phyloP scores from a whole-genome alignment of 805 yeast species.

The Monosporozyma unispora region DNA sequence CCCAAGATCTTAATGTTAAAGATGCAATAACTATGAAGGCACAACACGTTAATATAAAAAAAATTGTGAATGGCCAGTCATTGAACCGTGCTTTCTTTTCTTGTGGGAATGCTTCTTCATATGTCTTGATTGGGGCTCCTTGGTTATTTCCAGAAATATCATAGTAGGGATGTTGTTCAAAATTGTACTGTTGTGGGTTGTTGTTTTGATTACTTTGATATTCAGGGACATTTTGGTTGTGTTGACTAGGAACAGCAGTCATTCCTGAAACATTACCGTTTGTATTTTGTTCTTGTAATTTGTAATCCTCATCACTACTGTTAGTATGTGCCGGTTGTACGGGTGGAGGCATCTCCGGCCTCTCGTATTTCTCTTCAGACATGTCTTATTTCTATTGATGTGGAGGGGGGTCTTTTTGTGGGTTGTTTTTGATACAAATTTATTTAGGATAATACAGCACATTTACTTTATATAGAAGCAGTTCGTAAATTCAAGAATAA shows the following conservation, averaged over 20 bases:
- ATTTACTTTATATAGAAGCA: too few relatives aligned
- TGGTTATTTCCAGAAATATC: conserved; percentile 25
- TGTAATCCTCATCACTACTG: background rate
- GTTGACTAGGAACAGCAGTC: background rate
- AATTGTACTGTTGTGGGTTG: conserved; percentile 14
- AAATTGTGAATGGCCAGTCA: conserved; percentile 62
- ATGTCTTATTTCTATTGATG: background rate
- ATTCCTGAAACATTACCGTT: background rate
- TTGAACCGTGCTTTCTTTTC: conserved; percentile 51
- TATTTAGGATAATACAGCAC: too few relatives aligned
- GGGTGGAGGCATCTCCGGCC: conserved; percentile 18
- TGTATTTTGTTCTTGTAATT: background rate
- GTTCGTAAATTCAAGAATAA: too few relatives aligned
- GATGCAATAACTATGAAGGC: conserved; percentile 69
- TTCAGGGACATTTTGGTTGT: background rate
- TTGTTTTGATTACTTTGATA: conserved; percentile 1
- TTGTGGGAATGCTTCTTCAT: conserved; percentile 56
- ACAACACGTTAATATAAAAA: conserved; percentile 40
- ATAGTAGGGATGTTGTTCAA: conserved; percentile 23
- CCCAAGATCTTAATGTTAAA: conserved; percentile 57
- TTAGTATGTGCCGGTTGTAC: conserved; percentile 4
- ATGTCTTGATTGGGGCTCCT: conserved; percentile 38
- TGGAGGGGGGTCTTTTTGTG: too few relatives aligned
- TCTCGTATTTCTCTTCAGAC: conserved; percentile 4
- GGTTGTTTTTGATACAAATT: too few relatives aligned